These are phyloP conservation scores for Kwoniella sp. DNA, from an alignment of 768 basidiomycete genomes.

Conservation along the genomic window DNA sequence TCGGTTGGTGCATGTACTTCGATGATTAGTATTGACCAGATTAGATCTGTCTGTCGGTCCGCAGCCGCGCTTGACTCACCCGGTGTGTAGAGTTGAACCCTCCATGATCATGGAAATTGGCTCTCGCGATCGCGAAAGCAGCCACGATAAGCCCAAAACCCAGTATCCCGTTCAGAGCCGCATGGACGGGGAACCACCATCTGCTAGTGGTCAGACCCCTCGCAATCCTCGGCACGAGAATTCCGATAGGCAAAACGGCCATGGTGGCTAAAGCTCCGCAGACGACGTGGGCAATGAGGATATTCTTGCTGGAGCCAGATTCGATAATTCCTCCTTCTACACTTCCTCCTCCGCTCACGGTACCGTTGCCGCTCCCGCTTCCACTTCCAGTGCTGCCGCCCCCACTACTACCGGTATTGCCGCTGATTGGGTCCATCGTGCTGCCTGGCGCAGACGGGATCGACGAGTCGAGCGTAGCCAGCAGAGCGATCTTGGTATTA, in stretches of 20 bases:
- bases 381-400: background rate
- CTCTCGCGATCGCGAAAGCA: constrained; percentile 27
- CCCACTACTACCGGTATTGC: constrained; percentile 3
- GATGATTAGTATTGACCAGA: constrained; percentile 23
- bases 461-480: constrained; percentile 1
- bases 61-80: constrained; percentile 13
- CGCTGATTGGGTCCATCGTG: constrained; percentile 3
- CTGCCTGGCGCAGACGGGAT: constrained; percentile 1
- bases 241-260: constrained; percentile 63
- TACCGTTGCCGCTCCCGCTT: background rate
- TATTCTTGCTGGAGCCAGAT: constrained; percentile 15
- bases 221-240: constrained; percentile 62
- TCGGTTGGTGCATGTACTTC: no score
- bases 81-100: constrained; percentile 27
- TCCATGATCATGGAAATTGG: constrained; percentile 7
- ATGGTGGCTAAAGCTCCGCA: constrained; percentile 63
- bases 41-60: background rate
- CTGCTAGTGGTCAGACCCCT: constrained; percentile 59
- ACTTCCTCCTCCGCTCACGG: background rate
- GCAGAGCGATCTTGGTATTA: constrained; percentile 10
- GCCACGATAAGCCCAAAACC: constrained; percentile 35
- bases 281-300: constrained; percentile 64
- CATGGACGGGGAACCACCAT: constrained; percentile 64
- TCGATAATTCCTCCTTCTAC: constrained; percentile 52
- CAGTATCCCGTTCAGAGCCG: constrained; percentile 61